Conservation (phyloP, 441 rosid genomes). For the Isatis lusitanica region DNA sequence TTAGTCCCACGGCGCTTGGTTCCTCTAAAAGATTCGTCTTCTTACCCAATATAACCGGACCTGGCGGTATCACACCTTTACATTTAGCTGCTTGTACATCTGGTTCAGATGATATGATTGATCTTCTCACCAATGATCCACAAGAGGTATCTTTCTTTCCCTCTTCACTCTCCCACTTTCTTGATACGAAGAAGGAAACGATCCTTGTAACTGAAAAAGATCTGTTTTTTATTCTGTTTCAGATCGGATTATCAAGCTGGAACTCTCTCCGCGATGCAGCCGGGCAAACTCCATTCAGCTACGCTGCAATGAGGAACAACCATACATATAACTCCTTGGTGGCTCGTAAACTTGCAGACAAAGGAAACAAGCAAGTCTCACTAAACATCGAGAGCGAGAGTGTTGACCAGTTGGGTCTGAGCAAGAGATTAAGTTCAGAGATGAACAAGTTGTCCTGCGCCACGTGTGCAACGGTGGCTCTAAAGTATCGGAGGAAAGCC, state of each 20-base stretch:
- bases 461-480: conserved; percentile 56
- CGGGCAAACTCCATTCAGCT: conserved; percentile 64
- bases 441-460: conserved; percentile 46
- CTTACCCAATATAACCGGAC: conserved; percentile 63
- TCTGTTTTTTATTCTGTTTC: not conserved
- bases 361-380: conserved; percentile 66
- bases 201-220: not conserved
- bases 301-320: conserved; percentile 65
- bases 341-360: conserved; percentile 63
- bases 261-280: conserved; percentile 55
- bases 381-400: conserved; percentile 47
- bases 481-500: conserved; percentile 50
- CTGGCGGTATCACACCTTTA: conserved; percentile 80
- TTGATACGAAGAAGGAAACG: not conserved
- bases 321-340: conserved; percentile 70
- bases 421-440: conserved; percentile 27
- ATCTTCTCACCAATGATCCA: conserved; percentile 82
- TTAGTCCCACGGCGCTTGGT: conserved; percentile 18
- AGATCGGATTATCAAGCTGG: conserved; percentile 83
- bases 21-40: conserved; percentile 49
- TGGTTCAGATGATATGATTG: conserved; percentile 58
- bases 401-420: conserved; percentile 35
- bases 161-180: not conserved
- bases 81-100: conserved; percentile 85
- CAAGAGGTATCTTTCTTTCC: conserved; percentile 52